phyloP scores from a whole-genome alignment of 2,329 filamentous ascomycete genomes.

The Dothidotthia symphoricarpi region DNA sequence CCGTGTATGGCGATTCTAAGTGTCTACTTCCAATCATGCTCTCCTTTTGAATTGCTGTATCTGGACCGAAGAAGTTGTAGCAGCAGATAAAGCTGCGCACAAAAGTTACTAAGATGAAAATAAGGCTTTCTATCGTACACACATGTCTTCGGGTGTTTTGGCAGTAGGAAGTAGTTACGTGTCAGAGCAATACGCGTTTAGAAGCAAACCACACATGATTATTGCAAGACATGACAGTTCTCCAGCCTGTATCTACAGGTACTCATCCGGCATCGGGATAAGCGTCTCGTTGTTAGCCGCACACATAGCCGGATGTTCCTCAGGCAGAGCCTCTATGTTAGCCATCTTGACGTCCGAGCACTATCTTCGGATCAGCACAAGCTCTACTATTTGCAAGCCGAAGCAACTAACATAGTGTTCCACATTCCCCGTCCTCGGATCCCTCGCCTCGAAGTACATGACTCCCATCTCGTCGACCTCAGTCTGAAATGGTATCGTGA shows the following conservation, averaged over 20 bases:
- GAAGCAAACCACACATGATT: not conserved
- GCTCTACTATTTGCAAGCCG: not conserved
- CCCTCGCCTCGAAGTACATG: constrained; percentile 10
- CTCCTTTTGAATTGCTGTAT: too few species aligned
- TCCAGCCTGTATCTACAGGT: constrained; percentile 1
- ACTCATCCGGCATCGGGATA: constrained; percentile 8
- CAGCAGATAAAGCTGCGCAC: too few species aligned
- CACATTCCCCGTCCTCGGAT: constrained; percentile 5
- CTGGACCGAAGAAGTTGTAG: too few species aligned
- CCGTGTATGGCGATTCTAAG: too few species aligned
- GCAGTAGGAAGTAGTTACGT: not conserved
- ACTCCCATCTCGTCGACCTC: constrained; percentile 7
- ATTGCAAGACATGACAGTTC: not conserved
- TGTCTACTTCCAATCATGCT: too few species aligned
- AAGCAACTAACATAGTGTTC: constrained; percentile 4
- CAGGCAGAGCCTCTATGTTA: constrained; percentile 4
- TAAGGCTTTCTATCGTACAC: not conserved
- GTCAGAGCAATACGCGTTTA: not conserved
- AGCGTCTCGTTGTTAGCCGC: constrained; percentile 7
- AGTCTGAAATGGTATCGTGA: constrained; percentile 7
- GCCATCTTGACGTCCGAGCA: constrained; percentile 7
- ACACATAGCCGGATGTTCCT: constrained; percentile 9
- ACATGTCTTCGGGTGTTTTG: not conserved
- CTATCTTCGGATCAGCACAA: constrained; percentile 7
- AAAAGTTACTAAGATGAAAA: not conserved